These are phyloP conservation scores for Gymnopilus junonius DNA, from an alignment of 768 basidiomycete genomes.

Conservation along the genomic window DNA sequence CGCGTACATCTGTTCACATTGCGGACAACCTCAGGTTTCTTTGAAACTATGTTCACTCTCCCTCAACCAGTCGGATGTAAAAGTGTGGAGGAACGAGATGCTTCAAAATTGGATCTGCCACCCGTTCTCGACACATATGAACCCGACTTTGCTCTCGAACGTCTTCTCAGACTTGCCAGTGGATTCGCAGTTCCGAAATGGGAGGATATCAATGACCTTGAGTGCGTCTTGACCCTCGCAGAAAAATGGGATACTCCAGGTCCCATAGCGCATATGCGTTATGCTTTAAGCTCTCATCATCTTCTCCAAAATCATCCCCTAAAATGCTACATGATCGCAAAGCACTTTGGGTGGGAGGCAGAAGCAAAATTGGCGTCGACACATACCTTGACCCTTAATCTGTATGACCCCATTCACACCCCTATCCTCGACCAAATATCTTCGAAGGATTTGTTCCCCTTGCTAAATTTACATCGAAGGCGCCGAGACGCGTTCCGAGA, in stretches of 20 bases:
- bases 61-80: constrained; percentile 41
- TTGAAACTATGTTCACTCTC: constrained; percentile 63
- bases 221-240: constrained; percentile 59
- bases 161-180: constrained; percentile 59
- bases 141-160: constrained; percentile 50
- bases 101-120: background rate
- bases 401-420: constrained; percentile 46
- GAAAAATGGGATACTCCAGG: constrained; percentile 78
- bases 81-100: constrained; percentile 4
- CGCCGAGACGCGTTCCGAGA: constrained; percentile 55
- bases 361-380: constrained; percentile 61
- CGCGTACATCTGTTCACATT: constrained; percentile 60
- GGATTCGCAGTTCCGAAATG: constrained; percentile 55
- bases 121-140: constrained; percentile 41
- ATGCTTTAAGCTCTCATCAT: constrained; percentile 49
- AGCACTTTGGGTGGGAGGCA: constrained; percentile 64
- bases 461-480: constrained; percentile 60
- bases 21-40: constrained; percentile 62
- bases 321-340: constrained; percentile 57
- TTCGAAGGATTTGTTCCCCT: constrained; percentile 53
- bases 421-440: constrained; percentile 50
- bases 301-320: constrained; percentile 51
- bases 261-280: constrained; percentile 58
- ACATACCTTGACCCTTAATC: constrained; percentile 58
- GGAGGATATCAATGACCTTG: constrained; percentile 54